Base-by-base conservation (phyloP, 2,329 filamentous ascomycete genomes). In the Ciborinia camelliae region DNA sequence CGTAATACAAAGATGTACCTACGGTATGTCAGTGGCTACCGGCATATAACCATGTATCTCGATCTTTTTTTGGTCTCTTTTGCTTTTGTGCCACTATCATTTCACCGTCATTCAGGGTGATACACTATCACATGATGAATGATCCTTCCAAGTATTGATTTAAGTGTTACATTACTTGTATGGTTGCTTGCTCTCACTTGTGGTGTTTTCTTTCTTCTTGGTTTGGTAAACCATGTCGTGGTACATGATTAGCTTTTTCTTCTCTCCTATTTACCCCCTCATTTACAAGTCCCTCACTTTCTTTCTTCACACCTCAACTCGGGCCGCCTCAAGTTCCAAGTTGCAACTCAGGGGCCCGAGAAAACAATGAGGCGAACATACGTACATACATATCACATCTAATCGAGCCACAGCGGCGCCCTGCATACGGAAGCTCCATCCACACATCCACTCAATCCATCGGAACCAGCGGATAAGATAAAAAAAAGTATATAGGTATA, bases 361-460 rank as follows among this genome's bases (percentile, higher is more conserved):
- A n/a, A 51, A 51, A 32, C 15, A 52, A 52, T 52, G 50, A 52
- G 50, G 50, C 50, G 30, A 52, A 35, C 50, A n/a, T 10, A 52
- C 28, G 15, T 39, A n/a, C 7, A 1, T 4, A 39, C 37, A 39
- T 4, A 12, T 41, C 15, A 6, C 39, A 41, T 41, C 39, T 41
- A 41, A 35, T n/a, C 20, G 18, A 52, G 50, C 50, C 50, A 52
- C 50, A 35, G 14, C 50, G 30, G 50, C 50, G 50, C 50, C 30
- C 50, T 52, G 50, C 30, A 52, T 52, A 35, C 20, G 20, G n/a
- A n/a, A n/a, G n/a, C n/a, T n/a, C n/a, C n/a, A n/a, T n/a, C n/a
- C n/a, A n/a, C n/a, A n/a, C n/a, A n/a, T n/a, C n/a, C n/a, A n/a
- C n/a, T n/a, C n/a, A n/a, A 28, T 50, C 6, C 26, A 50, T 50